Base-by-base conservation (phyloP, 257 asterid species). In the Ballota nigra region DNA sequence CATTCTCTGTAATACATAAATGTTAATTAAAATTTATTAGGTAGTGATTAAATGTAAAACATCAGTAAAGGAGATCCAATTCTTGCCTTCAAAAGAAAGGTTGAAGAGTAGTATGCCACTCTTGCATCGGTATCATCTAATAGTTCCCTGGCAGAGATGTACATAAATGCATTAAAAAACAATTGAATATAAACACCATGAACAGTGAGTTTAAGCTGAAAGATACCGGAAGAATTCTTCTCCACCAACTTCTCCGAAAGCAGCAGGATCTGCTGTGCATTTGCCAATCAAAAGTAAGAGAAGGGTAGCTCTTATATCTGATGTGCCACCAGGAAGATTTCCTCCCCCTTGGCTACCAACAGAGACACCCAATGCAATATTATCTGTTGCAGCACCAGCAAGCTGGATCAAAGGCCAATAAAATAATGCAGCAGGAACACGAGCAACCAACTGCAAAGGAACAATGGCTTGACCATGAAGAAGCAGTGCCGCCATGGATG, bases 301-400 rank as follows among this genome's bases (percentile, higher is more conserved):
- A 80, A 95, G 98, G 8, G 99, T 92, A 28, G 98, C 98, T 77
- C 99, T 81, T 75, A 95, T 95, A 76, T 95, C 99, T 72, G 99
- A 95, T 41, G 99, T 89, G 72, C 97, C 97, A 70, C 99, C 99
- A 29, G 98, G 96, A 68, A 95, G 88, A 81, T 95, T 95, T 69
- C 99, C 99, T 85, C 99, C 88, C 77, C 98, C 99, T 88, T 95
- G 87, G 88, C 99, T 95, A 72, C 99, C 99, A 55, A 95, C 99
- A 63, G 99, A 95, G 77, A 95, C 98, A 1, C 97, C 99, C 83
- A 95, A 86, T 23, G 98, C 99, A 77, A 92, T 92, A 84, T 95
- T 90, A 82, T 95, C 98, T 66, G 99, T 87, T 22, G 96, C 98
- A 45, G 99, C 98, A 81, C 92, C 92, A 71, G 96, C 98, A 72